Percentiles rank a stretch among this genome's conserved stretches.
Conservation (phyloP, 2,329 filamentous ascomycete genomes). For the Amauroascus verrucosus region DNA sequence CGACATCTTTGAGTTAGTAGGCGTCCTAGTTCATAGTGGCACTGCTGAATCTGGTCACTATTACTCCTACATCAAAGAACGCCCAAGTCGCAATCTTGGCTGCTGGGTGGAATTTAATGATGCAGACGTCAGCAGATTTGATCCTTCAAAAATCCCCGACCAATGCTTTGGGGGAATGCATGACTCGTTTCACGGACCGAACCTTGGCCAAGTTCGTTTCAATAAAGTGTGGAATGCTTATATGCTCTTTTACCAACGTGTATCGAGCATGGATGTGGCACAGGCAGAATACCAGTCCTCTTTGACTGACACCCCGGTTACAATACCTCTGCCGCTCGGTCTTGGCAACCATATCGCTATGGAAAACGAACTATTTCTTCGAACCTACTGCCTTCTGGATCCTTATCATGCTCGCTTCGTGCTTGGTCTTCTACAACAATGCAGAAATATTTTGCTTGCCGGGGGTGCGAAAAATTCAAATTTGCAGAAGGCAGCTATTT, state of each 20-base stretch:
- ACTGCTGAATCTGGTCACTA: slow-evolving; percentile 93
- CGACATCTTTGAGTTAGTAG: slow-evolving; percentile 88
- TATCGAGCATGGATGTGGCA: slow-evolving; percentile 51
- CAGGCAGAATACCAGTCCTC: slow-evolving; percentile 39
- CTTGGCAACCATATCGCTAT: slow-evolving; percentile 49
- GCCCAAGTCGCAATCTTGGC: slow-evolving; percentile 45
- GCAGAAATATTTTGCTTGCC: slow-evolving; percentile 42
- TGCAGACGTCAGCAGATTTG: slow-evolving; percentile 65
- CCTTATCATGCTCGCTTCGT: slow-evolving; percentile 59
- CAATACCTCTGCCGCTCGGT: slow-evolving; percentile 36
- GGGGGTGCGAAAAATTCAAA: slow-evolving; percentile 38
- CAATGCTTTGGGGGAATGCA: slow-evolving; percentile 71
- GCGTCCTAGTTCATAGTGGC: slow-evolving; percentile 83
- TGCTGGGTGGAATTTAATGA: slow-evolving; percentile 94
- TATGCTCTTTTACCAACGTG: slow-evolving; percentile 93
- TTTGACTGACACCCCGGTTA: slow-evolving; percentile 42
- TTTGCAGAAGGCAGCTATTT: slow-evolving; percentile 38
- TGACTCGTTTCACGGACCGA: slow-evolving; percentile 41
- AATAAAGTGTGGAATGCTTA: slow-evolving; percentile 79
- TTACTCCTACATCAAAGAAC: slow-evolving; percentile 86
- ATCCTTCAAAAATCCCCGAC: slow-evolving; percentile 59
- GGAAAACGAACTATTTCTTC: slow-evolving; percentile 64
- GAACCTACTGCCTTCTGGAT: slow-evolving; percentile 71
- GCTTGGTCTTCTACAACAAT: slow-evolving; percentile 48
- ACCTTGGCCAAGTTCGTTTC: slow-evolving; percentile 38